Percentiles rank a stretch among this genome's conserved stretches.
phyloP scores from a whole-genome alignment of 1,284 basidiomycete genomes.

The Cronartium ribicola region DNA sequence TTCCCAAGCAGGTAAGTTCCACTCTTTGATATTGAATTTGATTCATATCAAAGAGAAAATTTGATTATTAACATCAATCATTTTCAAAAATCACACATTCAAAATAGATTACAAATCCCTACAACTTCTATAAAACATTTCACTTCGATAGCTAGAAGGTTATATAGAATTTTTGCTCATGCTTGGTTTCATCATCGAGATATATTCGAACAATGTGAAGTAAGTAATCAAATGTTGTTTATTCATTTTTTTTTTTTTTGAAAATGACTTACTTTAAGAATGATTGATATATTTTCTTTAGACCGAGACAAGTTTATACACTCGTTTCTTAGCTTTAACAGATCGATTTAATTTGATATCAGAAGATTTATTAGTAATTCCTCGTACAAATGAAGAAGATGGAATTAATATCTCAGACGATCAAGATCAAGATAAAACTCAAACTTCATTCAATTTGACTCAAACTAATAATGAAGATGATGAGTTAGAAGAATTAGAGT shows the following conservation, averaged over 20 bases:
- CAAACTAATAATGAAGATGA: background rate
- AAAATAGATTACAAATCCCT: conserved; percentile 68
- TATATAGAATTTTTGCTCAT: conserved; percentile 92
- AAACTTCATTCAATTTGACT: background rate
- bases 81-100: background rate
- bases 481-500: conserved; percentile 19
- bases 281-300: conserved; percentile 47
- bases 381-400: conserved; percentile 19
- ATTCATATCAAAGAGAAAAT: too few species aligned
- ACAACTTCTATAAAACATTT: conserved; percentile 77
- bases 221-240: conserved; percentile 35
- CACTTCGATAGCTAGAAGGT: conserved; percentile 74
- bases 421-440: background rate
- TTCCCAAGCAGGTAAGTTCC: conserved; percentile 74
- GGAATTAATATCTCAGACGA: background rate
- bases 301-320: conserved; percentile 82
- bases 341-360: conserved; percentile 76
- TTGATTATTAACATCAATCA: background rate
- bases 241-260: conserved; percentile 11
- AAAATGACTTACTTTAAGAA: too few species aligned
- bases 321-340: conserved; percentile 79
- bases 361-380: conserved; percentile 74
- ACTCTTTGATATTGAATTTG: background rate
- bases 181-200: conserved; percentile 65
- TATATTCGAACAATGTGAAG: conserved; percentile 77